phyloP scores from a whole-genome alignment of 2,329 filamentous ascomycete species.

The Colletotrichum sp. region DNA sequence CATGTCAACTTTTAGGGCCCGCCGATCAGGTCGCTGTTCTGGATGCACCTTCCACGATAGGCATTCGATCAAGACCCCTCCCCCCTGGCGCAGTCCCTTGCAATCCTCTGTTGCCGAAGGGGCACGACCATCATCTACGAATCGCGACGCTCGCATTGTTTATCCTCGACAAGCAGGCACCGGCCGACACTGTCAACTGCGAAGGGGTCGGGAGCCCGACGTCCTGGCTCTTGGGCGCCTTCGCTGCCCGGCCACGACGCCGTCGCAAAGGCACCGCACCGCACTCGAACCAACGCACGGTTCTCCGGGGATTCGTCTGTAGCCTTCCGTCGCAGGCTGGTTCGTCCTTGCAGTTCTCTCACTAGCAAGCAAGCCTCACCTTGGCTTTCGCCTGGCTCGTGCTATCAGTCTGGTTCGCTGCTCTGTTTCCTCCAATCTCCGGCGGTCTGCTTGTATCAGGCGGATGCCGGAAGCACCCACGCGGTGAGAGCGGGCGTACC shows the following conservation, averaged over 20 bases:
- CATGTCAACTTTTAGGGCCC: background rate
- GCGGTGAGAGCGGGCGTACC: background rate
- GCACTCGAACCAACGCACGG: background rate
- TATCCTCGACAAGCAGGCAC: background rate
- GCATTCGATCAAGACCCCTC: background rate
- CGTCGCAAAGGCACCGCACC: background rate
- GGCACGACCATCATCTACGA: background rate
- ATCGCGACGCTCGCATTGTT: background rate
- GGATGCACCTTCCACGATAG: slow-evolving; percentile 15
- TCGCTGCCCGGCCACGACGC: background rate
- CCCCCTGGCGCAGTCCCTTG: slow-evolving; percentile 1
- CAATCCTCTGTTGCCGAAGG: background rate
- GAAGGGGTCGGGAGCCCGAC: background rate
- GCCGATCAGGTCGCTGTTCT: slow-evolving; percentile 2
- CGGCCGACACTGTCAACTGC: background rate
- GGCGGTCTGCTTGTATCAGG: background rate
- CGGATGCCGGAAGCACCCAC: background rate
- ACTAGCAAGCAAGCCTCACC: background rate
- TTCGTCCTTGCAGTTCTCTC: background rate
- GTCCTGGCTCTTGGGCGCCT: background rate
- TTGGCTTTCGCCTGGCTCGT: background rate
- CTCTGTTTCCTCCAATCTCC: background rate
- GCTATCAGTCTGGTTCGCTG: background rate
- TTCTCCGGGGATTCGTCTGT: background rate
- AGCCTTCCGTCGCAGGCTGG: background rate